Base-by-base conservation (phyloP, 1,284 basidiomycete species). In the Wolfiporia cocos region DNA sequence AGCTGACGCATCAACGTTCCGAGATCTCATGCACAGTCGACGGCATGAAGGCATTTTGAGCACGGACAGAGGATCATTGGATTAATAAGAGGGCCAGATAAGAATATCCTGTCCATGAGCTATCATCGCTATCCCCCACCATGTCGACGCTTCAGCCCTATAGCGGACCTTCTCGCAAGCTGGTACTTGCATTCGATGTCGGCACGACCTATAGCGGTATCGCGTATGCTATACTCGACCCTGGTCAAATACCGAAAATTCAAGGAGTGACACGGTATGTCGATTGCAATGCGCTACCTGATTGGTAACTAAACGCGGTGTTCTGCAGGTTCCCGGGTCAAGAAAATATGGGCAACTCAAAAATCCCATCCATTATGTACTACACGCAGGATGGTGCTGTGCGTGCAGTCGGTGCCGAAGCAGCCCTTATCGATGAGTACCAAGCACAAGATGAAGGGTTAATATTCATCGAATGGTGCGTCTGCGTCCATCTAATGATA, bases 341-440 rank as follows among this genome's bases (percentile, higher is more conserved):
- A 43, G 63, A 67, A 33, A 56, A 66, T 42, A 57, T 58, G 4
- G 63, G 67, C 2, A 60, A 74, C 39, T 70, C 66, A 5, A 80
- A 78, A 54, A 74, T 80, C 24, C 77, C 76, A 4, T 71, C 74
- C 0, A 60, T 77, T 21, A 54, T 80, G 12, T 77, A 68, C 49
- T 80, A 80, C 50, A 69, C 71, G 46, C 49, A 52, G n/a, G 46
- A 58, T 5, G 76, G 77, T 0, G 53, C 49, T 0, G 63, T 71
- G 12, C 58, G 64, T 37, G 73, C 73, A 3, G 64, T 67, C 31
- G 77, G 78, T 14, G 74, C 77, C 6, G 74, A 78, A 49, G 71
- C 74, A 1, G 54, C 62, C n/a, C 57, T 61, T 15, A 69, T 71
- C 30, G 58, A 69, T 30, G 54, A 64, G 17, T 62, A 69, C 17